phyloP scores from a whole-genome alignment of 169 alveolate genomes.

The Prorocentrum cordatum region DNA sequence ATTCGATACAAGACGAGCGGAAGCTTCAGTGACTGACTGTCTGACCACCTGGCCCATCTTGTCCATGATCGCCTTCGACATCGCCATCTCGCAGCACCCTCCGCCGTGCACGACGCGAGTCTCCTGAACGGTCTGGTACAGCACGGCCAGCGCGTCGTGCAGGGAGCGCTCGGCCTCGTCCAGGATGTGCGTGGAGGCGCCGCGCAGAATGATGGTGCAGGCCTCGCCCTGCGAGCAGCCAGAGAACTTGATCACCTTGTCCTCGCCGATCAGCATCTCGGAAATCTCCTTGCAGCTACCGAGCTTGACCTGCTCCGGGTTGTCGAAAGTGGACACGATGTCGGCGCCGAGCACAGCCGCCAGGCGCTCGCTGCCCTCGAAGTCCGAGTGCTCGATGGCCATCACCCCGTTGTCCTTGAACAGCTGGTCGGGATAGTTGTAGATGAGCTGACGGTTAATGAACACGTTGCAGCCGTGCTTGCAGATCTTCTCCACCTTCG shows the following conservation, averaged over 20 bases:
- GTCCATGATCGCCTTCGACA: too few relatives aligned
- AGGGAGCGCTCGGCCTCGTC: conserved; percentile 98
- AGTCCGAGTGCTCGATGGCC: conserved; percentile 99
- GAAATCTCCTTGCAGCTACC: conserved; percentile 94
- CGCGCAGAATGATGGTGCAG: conserved; percentile 95
- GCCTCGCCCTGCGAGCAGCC: conserved; percentile 93
- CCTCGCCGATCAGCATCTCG: conserved; percentile 86
- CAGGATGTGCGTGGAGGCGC: conserved; percentile 97
- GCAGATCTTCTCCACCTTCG: conserved; percentile 81
- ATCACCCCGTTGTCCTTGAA: conserved; percentile 81
- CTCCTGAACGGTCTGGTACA: conserved; percentile 87
- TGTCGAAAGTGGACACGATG: conserved; percentile 92
- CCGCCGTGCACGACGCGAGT: conserved; percentile 95
- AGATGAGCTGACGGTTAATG: conserved; percentile 97
- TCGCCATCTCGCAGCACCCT: conserved; percentile 96
- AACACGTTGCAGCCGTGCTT: conserved; percentile 96
- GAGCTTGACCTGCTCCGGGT: conserved; percentile 83
- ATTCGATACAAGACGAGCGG: too few relatives aligned
- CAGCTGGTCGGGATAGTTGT: conserved; percentile 97
- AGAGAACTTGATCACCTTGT: conserved; percentile 79
- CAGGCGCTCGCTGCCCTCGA: conserved; percentile 99
- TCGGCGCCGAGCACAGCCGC: conserved; percentile 88
- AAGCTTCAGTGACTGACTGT: too few relatives aligned
- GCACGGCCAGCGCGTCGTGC: conserved; percentile 99
- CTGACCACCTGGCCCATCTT: too few relatives aligned